A percentile compares a stretch with the other conserved stretches of the same genome.
phyloP scores from a whole-genome alignment of 345 rosid genomes.

The Raphanus sativus region DNA sequence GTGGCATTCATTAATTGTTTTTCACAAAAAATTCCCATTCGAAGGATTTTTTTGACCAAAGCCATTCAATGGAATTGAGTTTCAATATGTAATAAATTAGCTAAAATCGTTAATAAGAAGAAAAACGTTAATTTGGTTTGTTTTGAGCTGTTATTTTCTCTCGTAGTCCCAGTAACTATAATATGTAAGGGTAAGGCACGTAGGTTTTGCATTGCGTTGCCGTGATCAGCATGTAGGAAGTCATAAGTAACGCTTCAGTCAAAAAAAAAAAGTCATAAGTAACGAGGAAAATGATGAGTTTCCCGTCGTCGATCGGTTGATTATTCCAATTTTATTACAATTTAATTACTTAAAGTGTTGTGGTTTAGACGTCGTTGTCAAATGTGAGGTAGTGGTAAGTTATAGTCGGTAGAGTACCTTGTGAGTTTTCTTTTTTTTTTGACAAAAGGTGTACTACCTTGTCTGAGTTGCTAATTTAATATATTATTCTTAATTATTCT shows the following conservation, averaged over 20 bases:
- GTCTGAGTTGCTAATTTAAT: conserved; percentile 5
- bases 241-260: no score
- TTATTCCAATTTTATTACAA: background rate
- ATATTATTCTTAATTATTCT: background rate
- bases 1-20: background rate
- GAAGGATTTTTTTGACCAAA: background rate
- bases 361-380: conserved; percentile 22
- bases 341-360: background rate
- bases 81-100: background rate
- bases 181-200: background rate
- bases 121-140: background rate
- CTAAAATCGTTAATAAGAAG: background rate
- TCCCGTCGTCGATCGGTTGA: background rate
- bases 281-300: background rate
- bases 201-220: conserved; percentile 2
- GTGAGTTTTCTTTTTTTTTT: no score
- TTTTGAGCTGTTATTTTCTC: background rate
- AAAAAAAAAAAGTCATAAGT: background rate
- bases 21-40: no score
- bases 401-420: background rate
- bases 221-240: conserved; percentile 1
- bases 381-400: conserved; percentile 9
- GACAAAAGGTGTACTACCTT: background rate
- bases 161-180: background rate
- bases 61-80: background rate